Conservation (phyloP, 805 yeast species). For the Candida maesae region DNA sequence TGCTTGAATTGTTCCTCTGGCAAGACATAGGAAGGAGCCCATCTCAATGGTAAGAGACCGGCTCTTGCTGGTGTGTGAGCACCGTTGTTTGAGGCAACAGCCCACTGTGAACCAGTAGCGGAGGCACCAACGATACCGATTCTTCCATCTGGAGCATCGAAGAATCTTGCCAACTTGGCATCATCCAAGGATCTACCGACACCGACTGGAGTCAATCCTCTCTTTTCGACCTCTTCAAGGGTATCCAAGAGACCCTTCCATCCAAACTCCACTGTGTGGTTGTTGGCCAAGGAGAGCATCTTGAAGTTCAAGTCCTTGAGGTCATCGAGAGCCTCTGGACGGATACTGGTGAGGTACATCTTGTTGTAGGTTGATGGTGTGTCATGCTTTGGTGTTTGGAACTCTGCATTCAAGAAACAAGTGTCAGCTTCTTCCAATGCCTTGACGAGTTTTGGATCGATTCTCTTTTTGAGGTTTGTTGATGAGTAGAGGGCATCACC, state of each 20-base stretch:
- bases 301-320: conserved; percentile 24
- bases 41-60: conserved; percentile 28
- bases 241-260: conserved; percentile 26
- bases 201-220: conserved; percentile 26
- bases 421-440: conserved; percentile 25
- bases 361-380: conserved; percentile 28
- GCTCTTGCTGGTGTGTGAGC: conserved; percentile 28
- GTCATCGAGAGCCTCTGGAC: conserved; percentile 24
- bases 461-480: conserved; percentile 24
- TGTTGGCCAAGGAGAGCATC: conserved; percentile 27
- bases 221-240: conserved; percentile 23
- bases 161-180: conserved; percentile 24
- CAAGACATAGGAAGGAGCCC: conserved; percentile 26
- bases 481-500: conserved; percentile 30
- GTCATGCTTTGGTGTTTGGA: conserved; percentile 27
- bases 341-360: conserved; percentile 27
- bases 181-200: conserved; percentile 28
- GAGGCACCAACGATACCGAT: conserved; percentile 26
- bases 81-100: conserved; percentile 27
- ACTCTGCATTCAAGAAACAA: conserved; percentile 28
- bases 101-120: conserved; percentile 27
- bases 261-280: conserved; percentile 29
- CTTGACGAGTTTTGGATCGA: conserved; percentile 25
- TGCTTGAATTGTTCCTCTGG: conserved; percentile 26
- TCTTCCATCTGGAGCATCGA: conserved; percentile 27